Percentiles rank a stretch among this genome's conserved stretches.
These are phyloP conservation scores for Begonia fuchsioides DNA, from an alignment of 306 rosid genomes.

Conservation along the genomic window DNA sequence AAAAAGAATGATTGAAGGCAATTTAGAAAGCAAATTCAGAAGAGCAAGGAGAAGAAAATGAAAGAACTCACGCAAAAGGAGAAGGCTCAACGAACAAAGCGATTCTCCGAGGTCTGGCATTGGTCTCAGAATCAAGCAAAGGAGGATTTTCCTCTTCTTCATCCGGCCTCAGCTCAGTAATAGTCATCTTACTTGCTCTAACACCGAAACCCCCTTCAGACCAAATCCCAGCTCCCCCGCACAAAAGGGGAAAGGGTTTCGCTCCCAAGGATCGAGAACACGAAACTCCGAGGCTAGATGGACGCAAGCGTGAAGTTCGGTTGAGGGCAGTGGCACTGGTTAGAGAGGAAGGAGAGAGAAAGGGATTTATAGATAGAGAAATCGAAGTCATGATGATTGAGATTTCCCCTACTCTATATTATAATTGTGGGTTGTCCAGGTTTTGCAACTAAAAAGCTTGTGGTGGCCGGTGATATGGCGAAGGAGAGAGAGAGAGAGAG, in stretches of 20 bases:
- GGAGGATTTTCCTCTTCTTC: conserved; percentile 50
- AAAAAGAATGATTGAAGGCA: too few relatives aligned
- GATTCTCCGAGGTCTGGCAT: conserved; percentile 72
- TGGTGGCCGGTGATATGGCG: conserved; percentile 1
- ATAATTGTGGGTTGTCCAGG: conserved; percentile 6
- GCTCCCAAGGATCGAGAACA: conserved; percentile 12
- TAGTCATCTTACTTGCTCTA: conserved; percentile 53
- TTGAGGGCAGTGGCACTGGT: conserved; percentile 14
- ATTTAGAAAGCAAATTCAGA: too few relatives aligned
- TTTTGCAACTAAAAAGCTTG: not conserved
- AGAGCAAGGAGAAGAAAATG: too few relatives aligned
- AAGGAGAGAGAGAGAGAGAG: not conserved
- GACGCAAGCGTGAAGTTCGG: conserved; percentile 6
- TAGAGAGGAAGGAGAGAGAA: conserved; percentile 40
- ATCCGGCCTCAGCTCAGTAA: conserved; percentile 27
- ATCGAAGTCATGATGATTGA: conserved; percentile 26
- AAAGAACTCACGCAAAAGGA: conserved; percentile 75
- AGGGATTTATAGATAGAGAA: conserved; percentile 53
- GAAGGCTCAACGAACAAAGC: conserved; percentile 99
- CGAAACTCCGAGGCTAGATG: conserved; percentile 11
- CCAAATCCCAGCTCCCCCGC: conserved; percentile 11
- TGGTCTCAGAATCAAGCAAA: conserved; percentile 41
- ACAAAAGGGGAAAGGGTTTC: conserved; percentile 27
- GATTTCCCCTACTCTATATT: conserved; percentile 4
- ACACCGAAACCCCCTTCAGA: conserved; percentile 16